Evolutionary conservation across 2,329 filamentous ascomycete genomes (phyloP).

Genomic region (Fusarium heterosporum): DNA sequence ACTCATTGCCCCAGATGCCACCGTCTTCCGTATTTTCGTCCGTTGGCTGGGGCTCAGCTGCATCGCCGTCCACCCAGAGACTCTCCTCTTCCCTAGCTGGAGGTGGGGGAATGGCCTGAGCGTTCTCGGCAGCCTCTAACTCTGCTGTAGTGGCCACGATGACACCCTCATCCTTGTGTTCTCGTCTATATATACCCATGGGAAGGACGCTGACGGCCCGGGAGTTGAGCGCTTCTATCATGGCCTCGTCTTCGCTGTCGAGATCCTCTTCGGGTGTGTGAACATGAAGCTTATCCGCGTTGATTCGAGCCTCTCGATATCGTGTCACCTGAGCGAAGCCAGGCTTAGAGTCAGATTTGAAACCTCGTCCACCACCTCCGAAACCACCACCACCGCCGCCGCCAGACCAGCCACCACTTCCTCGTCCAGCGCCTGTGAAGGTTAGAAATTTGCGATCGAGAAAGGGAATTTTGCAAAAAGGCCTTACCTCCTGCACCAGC

Average conservation of each 20-base stretch:
- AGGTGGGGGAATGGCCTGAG: constrained; percentile 42
- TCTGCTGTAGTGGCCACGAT: constrained; percentile 68
- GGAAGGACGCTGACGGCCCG: constrained; percentile 57
- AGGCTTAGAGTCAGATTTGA: constrained; percentile 53
- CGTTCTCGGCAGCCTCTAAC: constrained; percentile 65
- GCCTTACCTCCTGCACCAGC: constrained; percentile 47
- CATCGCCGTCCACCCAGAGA: constrained; percentile 58
- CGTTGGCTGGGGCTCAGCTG: constrained; percentile 43
- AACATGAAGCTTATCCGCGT: constrained; percentile 66
- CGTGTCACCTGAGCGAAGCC: constrained; percentile 54
- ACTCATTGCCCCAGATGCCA: constrained; percentile 60
- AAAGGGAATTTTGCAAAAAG: constrained; percentile 6
- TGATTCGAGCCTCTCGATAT: constrained; percentile 62
- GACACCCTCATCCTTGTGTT: constrained; percentile 66
- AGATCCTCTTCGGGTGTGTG: constrained; percentile 59
- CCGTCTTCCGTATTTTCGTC: constrained; percentile 52
- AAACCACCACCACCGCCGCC: constrained; percentile 41
- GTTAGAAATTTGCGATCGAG: constrained; percentile 14
- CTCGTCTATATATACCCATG: constrained; percentile 66
- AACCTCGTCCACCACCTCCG: constrained; percentile 46
- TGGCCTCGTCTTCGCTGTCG: constrained; percentile 59
- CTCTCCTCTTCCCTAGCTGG: constrained; percentile 57
- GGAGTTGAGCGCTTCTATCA: constrained; percentile 52
- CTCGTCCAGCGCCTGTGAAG: constrained; percentile 27
- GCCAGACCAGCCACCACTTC: constrained; percentile 48